phyloP scores from a whole-genome alignment of 768 basidiomycete genomes.

The Naganishia vishniacii region DNA sequence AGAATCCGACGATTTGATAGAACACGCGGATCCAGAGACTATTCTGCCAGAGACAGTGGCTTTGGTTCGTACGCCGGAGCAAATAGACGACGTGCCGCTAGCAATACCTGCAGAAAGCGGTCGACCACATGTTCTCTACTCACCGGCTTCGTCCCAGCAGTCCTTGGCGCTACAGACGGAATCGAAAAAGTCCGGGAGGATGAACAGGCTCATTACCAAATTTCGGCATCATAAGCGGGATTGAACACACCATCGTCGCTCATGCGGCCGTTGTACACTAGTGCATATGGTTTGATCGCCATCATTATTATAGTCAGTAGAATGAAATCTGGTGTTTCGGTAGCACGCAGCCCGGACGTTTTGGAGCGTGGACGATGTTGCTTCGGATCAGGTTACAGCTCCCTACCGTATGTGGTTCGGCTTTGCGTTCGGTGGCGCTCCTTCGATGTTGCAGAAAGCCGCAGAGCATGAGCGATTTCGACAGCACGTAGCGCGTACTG shows the following conservation, averaged over 20 bases:
- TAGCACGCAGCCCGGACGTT: too few relatives aligned
- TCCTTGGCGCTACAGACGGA: background rate
- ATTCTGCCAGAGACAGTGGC: constrained; percentile 10
- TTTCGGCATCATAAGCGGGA: constrained; percentile 1
- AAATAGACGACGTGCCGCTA: background rate
- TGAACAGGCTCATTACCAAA: constrained; percentile 14
- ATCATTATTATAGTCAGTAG: background rate
- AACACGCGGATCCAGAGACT: background rate
- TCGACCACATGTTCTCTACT: background rate
- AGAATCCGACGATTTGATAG: background rate
- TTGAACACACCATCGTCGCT: background rate
- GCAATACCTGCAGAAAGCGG: background rate
- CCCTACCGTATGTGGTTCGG: too few relatives aligned
- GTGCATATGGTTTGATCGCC: background rate
- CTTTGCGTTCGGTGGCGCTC: too few relatives aligned
- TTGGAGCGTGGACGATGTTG: too few relatives aligned
- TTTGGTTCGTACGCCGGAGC: background rate
- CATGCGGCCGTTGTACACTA: background rate
- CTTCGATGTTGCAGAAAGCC: too few relatives aligned
- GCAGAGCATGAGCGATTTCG: too few relatives aligned
- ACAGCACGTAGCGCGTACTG: too few relatives aligned
- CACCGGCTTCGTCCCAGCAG: constrained; percentile 1
- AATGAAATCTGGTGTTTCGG: too few relatives aligned
- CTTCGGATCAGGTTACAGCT: too few relatives aligned
- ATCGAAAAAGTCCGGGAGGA: constrained; percentile 6